phyloP scores from a whole-genome alignment of 2,329 filamentous ascomycete genomes.

The Conoideocrella luteorostrata region DNA sequence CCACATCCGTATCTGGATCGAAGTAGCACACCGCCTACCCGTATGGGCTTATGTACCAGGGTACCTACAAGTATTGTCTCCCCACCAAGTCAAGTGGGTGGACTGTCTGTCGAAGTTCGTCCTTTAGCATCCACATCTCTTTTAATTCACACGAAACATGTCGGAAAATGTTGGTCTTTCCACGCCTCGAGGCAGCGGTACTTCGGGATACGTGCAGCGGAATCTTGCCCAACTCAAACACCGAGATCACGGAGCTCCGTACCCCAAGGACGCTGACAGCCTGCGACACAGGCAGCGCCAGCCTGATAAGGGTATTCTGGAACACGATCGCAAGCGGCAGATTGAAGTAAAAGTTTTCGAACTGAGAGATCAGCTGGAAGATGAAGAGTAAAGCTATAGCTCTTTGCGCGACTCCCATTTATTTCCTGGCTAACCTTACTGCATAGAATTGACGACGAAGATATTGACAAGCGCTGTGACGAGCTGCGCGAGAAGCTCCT shows the following conservation, averaged over 20 bases:
- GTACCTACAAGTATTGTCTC: no score
- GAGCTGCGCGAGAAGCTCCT: slow-evolving; percentile 34
- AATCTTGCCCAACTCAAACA: slow-evolving; percentile 85
- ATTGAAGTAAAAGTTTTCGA: slow-evolving; percentile 94
- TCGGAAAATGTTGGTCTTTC: slow-evolving; percentile 95
- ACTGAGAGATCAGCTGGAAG: slow-evolving; percentile 83
- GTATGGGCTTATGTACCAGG: not conserved
- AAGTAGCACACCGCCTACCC: slow-evolving; percentile 16
- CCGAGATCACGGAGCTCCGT: slow-evolving; percentile 73
- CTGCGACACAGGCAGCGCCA: slow-evolving; percentile 72
- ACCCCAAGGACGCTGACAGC: slow-evolving; percentile 62
- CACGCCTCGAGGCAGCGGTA: slow-evolving; percentile 90
- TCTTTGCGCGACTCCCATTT: no score
- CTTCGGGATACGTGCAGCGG: slow-evolving; percentile 94
- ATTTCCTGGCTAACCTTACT: slow-evolving; percentile 10
- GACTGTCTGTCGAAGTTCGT: no score
- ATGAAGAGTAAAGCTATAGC: slow-evolving; percentile 76
- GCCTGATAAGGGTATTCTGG: slow-evolving; percentile 86
- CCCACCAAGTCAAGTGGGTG: no score
- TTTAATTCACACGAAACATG: slow-evolving; percentile 45
- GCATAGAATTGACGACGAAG: slow-evolving; percentile 70
- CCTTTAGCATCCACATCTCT: not conserved
- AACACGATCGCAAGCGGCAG: slow-evolving; percentile 86
- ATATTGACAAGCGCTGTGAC: slow-evolving; percentile 65
- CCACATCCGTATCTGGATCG: slow-evolving; percentile 13